A percentile compares a stretch with the other conserved stretches of the same genome.
These are phyloP conservation scores for Buddleja alternifolia DNA, from an alignment of 257 asterid species.

Conservation along the genomic window DNA sequence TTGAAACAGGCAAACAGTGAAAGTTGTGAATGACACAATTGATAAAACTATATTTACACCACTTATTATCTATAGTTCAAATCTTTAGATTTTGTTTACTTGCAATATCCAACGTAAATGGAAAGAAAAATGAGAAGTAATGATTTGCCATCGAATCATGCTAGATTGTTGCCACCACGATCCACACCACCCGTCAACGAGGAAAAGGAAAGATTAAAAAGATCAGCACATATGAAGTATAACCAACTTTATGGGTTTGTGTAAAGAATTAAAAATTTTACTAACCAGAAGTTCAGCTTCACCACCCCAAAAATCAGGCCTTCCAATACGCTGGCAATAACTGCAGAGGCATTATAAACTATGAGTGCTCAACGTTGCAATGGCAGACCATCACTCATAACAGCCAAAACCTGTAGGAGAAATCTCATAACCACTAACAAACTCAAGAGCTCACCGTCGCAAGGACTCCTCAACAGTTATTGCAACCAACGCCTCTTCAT, in stretches of 20 bases:
- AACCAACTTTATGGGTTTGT: background rate
- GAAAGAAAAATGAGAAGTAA: background rate
- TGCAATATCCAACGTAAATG: background rate
- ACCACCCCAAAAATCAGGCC: slow-evolving; percentile 98
- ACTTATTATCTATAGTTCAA: background rate
- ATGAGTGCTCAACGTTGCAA: slow-evolving; percentile 21
- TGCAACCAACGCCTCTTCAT: slow-evolving; percentile 90
- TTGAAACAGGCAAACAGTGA: background rate
- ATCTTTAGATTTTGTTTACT: background rate
- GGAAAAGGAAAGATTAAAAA: slow-evolving; percentile 3
- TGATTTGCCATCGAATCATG: background rate
- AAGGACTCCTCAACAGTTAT: slow-evolving; percentile 86
- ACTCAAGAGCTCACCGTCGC: slow-evolving; percentile 66
- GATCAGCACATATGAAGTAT: background rate
- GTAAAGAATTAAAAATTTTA: slow-evolving; percentile 19
- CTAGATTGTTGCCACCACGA: background rate
- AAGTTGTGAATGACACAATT: background rate
- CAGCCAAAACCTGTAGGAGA: background rate
- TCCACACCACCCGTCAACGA: background rate
- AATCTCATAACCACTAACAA: slow-evolving; percentile 9
- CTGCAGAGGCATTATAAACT: slow-evolving; percentile 46
- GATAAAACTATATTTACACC: background rate
- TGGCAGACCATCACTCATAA: slow-evolving; percentile 6
- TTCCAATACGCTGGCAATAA: slow-evolving; percentile 88
- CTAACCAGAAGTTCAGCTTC: slow-evolving; percentile 96